Conservation (phyloP, 768 basidiomycete species). For the Pleurotus sapidus region DNA sequence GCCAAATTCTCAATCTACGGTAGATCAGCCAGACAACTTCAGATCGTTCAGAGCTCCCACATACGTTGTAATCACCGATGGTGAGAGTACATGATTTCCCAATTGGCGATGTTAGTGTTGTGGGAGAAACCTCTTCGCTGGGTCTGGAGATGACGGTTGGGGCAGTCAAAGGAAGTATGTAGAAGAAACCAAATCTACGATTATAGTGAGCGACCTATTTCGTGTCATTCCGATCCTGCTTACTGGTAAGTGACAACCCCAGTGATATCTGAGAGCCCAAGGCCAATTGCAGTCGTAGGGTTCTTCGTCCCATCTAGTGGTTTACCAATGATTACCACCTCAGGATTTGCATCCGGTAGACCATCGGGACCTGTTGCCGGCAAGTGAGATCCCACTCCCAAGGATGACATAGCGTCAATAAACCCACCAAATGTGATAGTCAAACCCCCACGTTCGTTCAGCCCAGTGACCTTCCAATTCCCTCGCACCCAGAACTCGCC, state of each 20-base stretch:
- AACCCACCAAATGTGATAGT: constrained; percentile 44
- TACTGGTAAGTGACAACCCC: constrained; percentile 56
- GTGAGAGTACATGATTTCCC: constrained; percentile 41
- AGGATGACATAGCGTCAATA: no score
- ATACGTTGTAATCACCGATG: constrained; percentile 60
- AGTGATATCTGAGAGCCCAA: constrained; percentile 44
- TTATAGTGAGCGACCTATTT: neutral
- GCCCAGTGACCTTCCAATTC: constrained; percentile 52
- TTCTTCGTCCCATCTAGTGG: constrained; percentile 53
- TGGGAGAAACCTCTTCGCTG: constrained; percentile 29
- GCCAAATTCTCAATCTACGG: constrained; percentile 54
- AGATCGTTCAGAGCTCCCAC: constrained; percentile 4
- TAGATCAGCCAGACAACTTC: neutral
- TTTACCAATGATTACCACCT: constrained; percentile 49
- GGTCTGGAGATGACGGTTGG: constrained; percentile 42
- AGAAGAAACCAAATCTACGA: constrained; percentile 48
- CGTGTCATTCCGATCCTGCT: constrained; percentile 13
- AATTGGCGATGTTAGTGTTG: constrained; percentile 31
- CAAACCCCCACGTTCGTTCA: constrained; percentile 54
- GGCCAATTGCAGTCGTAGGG: constrained; percentile 46
- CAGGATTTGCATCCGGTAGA: constrained; percentile 57
- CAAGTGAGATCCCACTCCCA: no score
- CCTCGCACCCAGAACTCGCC: constrained; percentile 61
- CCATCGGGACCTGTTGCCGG: constrained; percentile 37
- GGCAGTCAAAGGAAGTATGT: constrained; percentile 55